A percentile compares a stretch with the other conserved stretches of the same genome.
These are phyloP conservation scores for Eucalyptus curtisii DNA, from an alignment of 345 rosid species.

Conservation along the genomic window DNA sequence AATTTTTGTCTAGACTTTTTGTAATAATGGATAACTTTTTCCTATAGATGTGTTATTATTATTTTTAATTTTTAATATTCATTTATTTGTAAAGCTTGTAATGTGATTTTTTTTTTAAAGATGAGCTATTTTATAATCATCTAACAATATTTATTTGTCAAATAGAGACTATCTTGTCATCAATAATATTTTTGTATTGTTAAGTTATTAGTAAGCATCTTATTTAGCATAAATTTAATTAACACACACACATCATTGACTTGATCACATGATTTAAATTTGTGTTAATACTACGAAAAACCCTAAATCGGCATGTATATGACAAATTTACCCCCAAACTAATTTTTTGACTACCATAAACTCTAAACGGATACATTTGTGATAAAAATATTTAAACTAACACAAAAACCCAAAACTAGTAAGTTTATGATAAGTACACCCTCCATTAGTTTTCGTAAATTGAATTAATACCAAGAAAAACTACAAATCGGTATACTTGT, in stretches of 20 bases:
- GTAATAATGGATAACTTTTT: background rate
- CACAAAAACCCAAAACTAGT: too few relatives aligned
- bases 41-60: background rate
- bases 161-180: background rate
- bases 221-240: background rate
- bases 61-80: background rate
- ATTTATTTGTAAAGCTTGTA: background rate
- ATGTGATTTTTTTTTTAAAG: background rate
- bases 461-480: too few relatives aligned
- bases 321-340: accelerated
- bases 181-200: background rate
- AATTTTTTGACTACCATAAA: too few relatives aligned
- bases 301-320: accelerated
- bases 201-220: background rate
- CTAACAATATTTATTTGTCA: background rate
- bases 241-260: background rate
- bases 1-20: background rate
- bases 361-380: accelerated
- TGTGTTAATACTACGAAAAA: background rate
- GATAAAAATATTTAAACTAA: too few relatives aligned
- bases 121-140: background rate
- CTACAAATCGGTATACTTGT: too few relatives aligned
- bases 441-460: too few relatives aligned
- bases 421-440: too few relatives aligned
- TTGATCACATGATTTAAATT: background rate